Base-by-base conservation (phyloP, 352 stramenopile species). In the Globisporangium polare region DNA sequence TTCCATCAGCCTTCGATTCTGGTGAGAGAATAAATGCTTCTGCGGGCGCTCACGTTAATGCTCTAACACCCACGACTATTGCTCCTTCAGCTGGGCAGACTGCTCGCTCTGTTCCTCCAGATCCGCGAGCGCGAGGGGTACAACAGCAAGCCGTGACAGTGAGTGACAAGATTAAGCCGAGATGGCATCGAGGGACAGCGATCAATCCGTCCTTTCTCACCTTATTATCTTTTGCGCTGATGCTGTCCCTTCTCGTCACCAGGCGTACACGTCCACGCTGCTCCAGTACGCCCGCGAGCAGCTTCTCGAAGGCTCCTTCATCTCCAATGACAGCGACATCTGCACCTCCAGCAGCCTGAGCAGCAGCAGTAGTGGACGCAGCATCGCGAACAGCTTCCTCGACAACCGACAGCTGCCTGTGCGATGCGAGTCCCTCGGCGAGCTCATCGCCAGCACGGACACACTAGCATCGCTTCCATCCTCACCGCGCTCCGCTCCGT, bases 231-330 rank as follows among this genome's bases (percentile, higher is more conserved):
- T 39, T 8, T 35, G 35, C 37, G 10, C 27, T 51, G 35, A 51
- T 51, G n/a, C 6, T 49, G 3, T 41, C 6, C 41, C 12, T 54
- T 31, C 3, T 47, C 17, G 20, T 37, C n/a, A n/a, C 24, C 26
- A 74, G 43, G 69, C 46, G 24, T 77, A 77, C 60, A 77, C 69
- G 26, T 74, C 60, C 8, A 74, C 66, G 13, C 42, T 77, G 27
- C 60, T 77, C 0, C 56, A 73, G 31, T 77, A 74, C 27, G 63
- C 67, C 0, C 66, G 66, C 6, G 69, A 77, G 31, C 66, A 77
- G 39, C 53, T 77, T 9, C 50, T 77, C 6, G 69, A 77, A 17
- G 63, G 66, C n/a, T 58, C 46, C 6, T 53, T 54, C 54, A n/a
- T 53, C n/a, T 63, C 35, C 7, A 45, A 61, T n/a, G 35, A 47